Conservation (phyloP, 805 yeast genomes). For the Suhomyces canberraensis region DNA sequence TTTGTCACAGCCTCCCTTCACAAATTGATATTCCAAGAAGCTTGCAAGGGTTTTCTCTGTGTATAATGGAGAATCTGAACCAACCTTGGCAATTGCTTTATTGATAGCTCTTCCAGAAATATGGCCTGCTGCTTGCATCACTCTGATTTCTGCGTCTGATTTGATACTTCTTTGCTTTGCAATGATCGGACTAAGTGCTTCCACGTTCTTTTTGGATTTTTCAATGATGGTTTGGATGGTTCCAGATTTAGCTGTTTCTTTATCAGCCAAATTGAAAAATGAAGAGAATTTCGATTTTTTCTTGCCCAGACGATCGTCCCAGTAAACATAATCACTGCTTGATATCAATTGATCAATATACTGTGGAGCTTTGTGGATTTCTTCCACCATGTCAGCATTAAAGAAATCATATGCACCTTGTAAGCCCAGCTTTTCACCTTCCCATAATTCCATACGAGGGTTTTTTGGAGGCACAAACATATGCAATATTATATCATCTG, state of each 20-base stretch:
- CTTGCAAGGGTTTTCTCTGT: slow-evolving; percentile 80
- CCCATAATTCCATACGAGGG: slow-evolving; percentile 83
- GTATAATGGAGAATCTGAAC: slow-evolving; percentile 42
- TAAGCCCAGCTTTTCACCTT: slow-evolving; percentile 86
- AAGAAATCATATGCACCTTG: slow-evolving; percentile 79
- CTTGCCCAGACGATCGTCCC: slow-evolving; percentile 41
- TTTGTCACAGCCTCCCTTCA: slow-evolving; percentile 83
- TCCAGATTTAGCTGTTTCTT: slow-evolving; percentile 4
- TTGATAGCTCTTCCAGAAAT: slow-evolving; percentile 84
- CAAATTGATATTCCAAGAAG: slow-evolving; percentile 76
- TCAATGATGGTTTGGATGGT: slow-evolving; percentile 20
- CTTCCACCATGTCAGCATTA: slow-evolving; percentile 77
- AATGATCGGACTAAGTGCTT: slow-evolving; percentile 42
- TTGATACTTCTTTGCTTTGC: slow-evolving; percentile 63
- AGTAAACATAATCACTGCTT: slow-evolving; percentile 50
- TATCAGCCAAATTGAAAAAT: slow-evolving; percentile 14
- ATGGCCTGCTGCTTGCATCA: slow-evolving; percentile 80
- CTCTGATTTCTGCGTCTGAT: slow-evolving; percentile 68
- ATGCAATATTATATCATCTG: slow-evolving; percentile 57
- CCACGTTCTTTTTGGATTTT: slow-evolving; percentile 34
- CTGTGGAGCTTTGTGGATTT: slow-evolving; percentile 40
- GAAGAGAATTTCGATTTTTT: slow-evolving; percentile 12
- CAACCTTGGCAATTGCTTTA: slow-evolving; percentile 65
- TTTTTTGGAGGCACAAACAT: slow-evolving; percentile 86
- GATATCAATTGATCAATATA: slow-evolving; percentile 48